Evolutionary conservation across 352 stramenopile species (phyloP), one percentile per base, ranked within the genome.

Genomic region (Hyaloperonospora brassicae): DNA sequence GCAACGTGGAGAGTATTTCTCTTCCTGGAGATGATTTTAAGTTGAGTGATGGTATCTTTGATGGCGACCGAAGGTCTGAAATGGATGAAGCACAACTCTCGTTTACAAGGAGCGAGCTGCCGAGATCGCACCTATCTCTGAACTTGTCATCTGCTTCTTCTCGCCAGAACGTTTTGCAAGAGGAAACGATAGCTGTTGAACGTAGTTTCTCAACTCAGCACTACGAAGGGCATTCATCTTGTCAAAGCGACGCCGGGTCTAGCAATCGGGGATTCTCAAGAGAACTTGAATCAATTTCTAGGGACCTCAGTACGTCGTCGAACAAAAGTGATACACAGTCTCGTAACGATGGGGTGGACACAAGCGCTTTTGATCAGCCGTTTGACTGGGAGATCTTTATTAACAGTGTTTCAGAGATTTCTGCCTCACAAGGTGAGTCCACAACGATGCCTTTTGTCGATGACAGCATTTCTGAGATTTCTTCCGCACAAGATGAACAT

Each of bases 341-440:
- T 12, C 49, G 57, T 13, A 48, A 65, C 38, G 52, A 50, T 53
- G 61, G 31, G 43, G 42, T 36, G 25, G 22, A 45, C 12, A 62
- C 47, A 34, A 61, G 31, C 45, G 27, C 53, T 46, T 57, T 58
- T 17, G 45, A 55, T 8, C 55, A 64, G 35, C 64, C 44, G 40
- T 79, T 86, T 22, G 74, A 86, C 58, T 86, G 75, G 75, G 72
- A 86, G 36, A 72, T 68, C 14, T 86, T 86, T 64, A 72, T 86
- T n/a, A 67, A 77, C 34, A 84, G 64, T 27, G 52, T 64, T n/a
- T 79, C 70, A 1, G 70, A 78, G 10, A 58, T 66, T 39, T 76
- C 67, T 11, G 50, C 49, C 2, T 38, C 66, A 1, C 47, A 64
- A 44, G 52, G 61, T 38, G 63, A 76, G 27, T 8, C 4, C 27